These are phyloP conservation scores for Aspergillus bombycis DNA, from an alignment of 2,329 filamentous ascomycete genomes.

Conservation along the genomic window DNA sequence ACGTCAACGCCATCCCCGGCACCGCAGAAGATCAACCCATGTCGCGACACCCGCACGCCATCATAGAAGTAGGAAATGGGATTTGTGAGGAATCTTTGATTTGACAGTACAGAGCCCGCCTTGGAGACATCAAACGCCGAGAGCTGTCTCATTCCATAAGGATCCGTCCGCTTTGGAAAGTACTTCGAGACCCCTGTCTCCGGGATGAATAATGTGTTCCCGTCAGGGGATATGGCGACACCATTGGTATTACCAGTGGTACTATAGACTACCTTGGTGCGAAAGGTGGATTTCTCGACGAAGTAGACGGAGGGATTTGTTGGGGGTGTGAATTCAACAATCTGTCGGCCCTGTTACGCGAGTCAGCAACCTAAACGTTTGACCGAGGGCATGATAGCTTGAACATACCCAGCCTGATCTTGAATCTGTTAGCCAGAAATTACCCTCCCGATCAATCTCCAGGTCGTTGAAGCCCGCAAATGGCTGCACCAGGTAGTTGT, in stretches of 20 bases:
- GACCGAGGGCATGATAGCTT: rapidly evolving
- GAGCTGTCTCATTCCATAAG: constrained; percentile 10
- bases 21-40: constrained; percentile 16
- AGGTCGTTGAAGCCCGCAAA: constrained; percentile 19
- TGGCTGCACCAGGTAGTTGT: constrained; percentile 15
- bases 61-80: constrained; percentile 19
- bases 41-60: constrained; percentile 11
- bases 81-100: constrained; percentile 11
- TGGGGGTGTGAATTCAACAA: constrained; percentile 13
- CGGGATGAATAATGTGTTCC: constrained; percentile 27
- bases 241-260: constrained; percentile 24
- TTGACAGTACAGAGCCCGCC: constrained; percentile 4
- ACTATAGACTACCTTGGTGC: constrained; percentile 9
- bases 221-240: constrained; percentile 28
- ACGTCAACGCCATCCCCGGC: constrained; percentile 19
- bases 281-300: constrained; percentile 9
- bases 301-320: constrained; percentile 18
- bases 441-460: constrained; percentile 14
- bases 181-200: constrained; percentile 27
- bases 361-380: neutral
- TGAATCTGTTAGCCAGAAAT: constrained; percentile 17
- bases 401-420: constrained; percentile 12
- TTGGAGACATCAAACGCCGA: constrained; percentile 13
- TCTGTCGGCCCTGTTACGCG: constrained; percentile 11
- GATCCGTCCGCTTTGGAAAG: constrained; percentile 4